Percentiles rank a stretch among this genome's conserved stretches.
Conservation (phyloP, 2,329 filamentous ascomycete species). For the Calonectria pteridis region DNA sequence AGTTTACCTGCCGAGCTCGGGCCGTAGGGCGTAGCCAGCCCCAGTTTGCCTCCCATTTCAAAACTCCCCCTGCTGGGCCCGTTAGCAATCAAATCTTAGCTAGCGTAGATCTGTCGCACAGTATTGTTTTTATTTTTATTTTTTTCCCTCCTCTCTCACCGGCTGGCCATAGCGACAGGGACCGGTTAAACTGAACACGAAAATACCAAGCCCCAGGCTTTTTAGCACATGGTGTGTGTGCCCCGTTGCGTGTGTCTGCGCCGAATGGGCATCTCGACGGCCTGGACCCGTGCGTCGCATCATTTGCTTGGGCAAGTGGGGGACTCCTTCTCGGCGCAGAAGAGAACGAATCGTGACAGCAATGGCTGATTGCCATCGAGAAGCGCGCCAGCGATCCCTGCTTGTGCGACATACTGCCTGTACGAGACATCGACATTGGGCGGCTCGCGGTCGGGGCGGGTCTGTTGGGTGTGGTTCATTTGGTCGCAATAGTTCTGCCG, state of each 20-base stretch:
- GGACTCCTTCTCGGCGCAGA: constrained; percentile 23
- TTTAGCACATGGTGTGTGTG: constrained; percentile 40
- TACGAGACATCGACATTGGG: constrained; percentile 19
- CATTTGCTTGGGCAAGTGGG: constrained; percentile 41
- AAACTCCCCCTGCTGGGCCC: constrained; percentile 33
- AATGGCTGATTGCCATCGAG: constrained; percentile 26
- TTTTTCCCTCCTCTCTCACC: constrained; percentile 20
- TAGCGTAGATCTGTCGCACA: constrained; percentile 47
- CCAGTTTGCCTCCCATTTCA: constrained; percentile 26
- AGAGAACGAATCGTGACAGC: constrained; percentile 32
- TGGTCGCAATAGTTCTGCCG: constrained; percentile 18
- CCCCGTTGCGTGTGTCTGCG: constrained; percentile 37
- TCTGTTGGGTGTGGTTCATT: constrained; percentile 22
- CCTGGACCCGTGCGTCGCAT: constrained; percentile 44
- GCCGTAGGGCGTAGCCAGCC: constrained; percentile 25
- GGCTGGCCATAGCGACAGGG: constrained; percentile 30
- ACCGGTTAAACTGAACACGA: constrained; percentile 42
- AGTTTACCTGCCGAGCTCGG: constrained; percentile 26
- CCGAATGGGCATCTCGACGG: constrained; percentile 31
- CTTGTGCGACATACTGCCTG: constrained; percentile 28
- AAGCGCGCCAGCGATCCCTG: constrained; percentile 33
- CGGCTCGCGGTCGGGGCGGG: constrained; percentile 9
- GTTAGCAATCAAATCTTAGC: constrained; percentile 45
- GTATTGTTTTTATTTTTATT: constrained; percentile 22
- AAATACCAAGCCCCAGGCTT: constrained; percentile 31